A percentile compares a stretch with the other conserved stretches of the same genome.
Evolutionary conservation across 768 basidiomycete genomes (phyloP).

Genomic region (Infundibulicybe gibba): DNA sequence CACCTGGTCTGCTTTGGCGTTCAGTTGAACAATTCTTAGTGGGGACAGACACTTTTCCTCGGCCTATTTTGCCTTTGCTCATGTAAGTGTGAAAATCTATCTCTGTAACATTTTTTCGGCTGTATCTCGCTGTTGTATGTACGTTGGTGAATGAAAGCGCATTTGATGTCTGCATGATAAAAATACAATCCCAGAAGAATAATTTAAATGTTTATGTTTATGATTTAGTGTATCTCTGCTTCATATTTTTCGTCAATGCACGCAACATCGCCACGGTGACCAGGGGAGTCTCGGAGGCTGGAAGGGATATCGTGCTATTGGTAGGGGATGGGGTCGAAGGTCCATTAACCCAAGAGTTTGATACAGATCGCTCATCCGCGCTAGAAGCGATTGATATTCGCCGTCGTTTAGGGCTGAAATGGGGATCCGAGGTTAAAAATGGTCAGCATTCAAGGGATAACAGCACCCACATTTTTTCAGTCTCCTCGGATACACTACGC

Average conservation of each 20-base stretch:
- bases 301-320: conserved; percentile 34
- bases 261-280: conserved; percentile 68
- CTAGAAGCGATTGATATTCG: conserved; percentile 35
- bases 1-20: conserved; percentile 73
- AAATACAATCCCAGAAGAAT: background rate
- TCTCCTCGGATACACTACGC: conserved; percentile 37
- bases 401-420: conserved; percentile 35
- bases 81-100: background rate
- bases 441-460: background rate
- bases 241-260: conserved; percentile 51
- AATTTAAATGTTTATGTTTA: conserved; percentile 6
- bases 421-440: background rate
- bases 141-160: background rate
- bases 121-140: background rate
- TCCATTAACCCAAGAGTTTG: conserved; percentile 31
- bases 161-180: background rate
- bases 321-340: conserved; percentile 44
- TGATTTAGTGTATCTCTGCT: conserved; percentile 35
- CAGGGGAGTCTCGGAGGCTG: conserved; percentile 20
- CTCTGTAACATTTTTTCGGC: background rate
- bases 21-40: conserved; percentile 34
- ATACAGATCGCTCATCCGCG: conserved; percentile 26
- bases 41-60: background rate
- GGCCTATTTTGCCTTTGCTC: background rate
- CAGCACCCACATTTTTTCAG: conserved; percentile 18